A percentile compares a stretch with the other conserved stretches of the same genome.
These are phyloP conservation scores for Dimocarpus longan DNA, from an alignment of 345 rosid species.

Conservation along the genomic window DNA sequence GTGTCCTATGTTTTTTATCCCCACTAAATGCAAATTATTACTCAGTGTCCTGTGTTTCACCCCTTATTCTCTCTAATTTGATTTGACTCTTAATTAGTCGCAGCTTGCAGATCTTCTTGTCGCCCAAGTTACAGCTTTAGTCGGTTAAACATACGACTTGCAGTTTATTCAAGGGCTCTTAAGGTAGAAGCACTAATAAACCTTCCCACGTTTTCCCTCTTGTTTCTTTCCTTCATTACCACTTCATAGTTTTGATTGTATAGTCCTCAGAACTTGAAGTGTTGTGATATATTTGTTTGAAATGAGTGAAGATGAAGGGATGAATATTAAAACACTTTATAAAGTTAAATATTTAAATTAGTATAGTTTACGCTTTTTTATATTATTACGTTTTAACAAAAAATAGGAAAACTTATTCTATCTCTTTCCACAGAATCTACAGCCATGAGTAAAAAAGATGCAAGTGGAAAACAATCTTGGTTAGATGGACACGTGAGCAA, in stretches of 20 bases:
- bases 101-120: constrained; percentile 14
- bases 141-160: constrained; percentile 10
- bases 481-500: background rate
- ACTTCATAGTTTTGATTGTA: background rate
- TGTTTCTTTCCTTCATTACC: background rate
- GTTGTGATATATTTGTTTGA: background rate
- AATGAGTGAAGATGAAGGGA: no score
- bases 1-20: background rate
- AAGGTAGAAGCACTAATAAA: constrained; percentile 8
- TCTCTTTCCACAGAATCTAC: background rate
- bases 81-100: constrained; percentile 5
- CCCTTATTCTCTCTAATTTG: background rate
- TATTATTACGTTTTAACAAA: background rate
- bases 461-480: background rate
- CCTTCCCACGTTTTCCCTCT: no score
- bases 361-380: no score
- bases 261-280: background rate
- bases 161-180: background rate
- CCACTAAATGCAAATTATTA: background rate
- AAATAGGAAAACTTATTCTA: background rate
- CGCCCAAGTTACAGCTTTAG: background rate
- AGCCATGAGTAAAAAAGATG: background rate
- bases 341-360: no score
- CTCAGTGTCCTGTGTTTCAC: background rate
- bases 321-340: no score